A percentile compares a stretch with the other conserved stretches of the same genome.
phyloP scores from a whole-genome alignment of 345 rosid species.

The Acer campestre region DNA sequence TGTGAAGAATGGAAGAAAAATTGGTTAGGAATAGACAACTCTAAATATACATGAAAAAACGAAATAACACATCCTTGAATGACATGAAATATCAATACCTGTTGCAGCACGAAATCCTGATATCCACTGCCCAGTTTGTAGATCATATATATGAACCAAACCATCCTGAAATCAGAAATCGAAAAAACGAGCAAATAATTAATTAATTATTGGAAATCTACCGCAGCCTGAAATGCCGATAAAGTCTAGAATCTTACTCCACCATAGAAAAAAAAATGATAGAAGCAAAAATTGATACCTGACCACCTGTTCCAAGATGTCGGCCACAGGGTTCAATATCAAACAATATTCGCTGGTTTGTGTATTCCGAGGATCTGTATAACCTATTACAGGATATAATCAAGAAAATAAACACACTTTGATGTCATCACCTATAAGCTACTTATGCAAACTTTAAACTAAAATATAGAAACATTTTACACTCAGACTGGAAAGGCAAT shows the following conservation, averaged over 20 bases:
- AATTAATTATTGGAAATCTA: constrained; percentile 2
- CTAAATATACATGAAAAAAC: not conserved
- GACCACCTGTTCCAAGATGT: constrained; percentile 92
- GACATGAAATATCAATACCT: constrained; percentile 40
- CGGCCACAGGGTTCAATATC: constrained; percentile 82
- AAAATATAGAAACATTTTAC: not conserved
- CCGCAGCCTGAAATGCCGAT: not conserved
- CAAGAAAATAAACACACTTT: not conserved
- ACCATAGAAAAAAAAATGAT: not conserved
- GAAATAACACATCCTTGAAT: not conserved
- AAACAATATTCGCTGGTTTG: constrained; percentile 90
- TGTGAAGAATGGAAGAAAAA: constrained; percentile 8
- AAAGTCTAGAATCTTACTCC: not conserved
- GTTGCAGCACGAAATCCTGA: constrained; percentile 91
- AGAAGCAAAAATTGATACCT: constrained; percentile 47
- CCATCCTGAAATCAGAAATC: constrained; percentile 64
- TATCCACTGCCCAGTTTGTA: constrained; percentile 87
- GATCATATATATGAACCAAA: constrained; percentile 86
- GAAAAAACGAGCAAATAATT: not conserved
- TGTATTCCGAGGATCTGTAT: constrained; percentile 77
- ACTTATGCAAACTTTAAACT: constrained; percentile 9
- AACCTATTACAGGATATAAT: constrained; percentile 42
- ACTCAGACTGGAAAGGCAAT: not conserved
- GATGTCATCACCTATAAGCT: not conserved
- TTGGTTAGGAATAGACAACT: constrained; percentile 15